Percentiles rank a stretch among this genome's conserved stretches.
Evolutionary conservation across 2,329 filamentous ascomycete genomes (phyloP).

Genomic region (Curvularia sp.): DNA sequence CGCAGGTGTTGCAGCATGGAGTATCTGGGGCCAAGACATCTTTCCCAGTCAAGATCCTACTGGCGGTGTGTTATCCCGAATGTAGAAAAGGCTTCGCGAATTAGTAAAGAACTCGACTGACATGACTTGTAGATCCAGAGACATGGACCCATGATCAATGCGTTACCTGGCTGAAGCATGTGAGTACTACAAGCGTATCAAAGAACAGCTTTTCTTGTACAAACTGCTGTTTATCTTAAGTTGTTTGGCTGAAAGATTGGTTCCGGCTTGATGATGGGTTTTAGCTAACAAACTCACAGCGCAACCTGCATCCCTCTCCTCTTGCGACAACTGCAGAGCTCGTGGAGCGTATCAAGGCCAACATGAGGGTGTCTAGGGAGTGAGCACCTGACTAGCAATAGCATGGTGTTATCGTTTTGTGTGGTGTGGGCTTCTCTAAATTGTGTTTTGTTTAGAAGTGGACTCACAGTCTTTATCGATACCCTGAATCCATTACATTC

Average conservation of each 20-base stretch:
- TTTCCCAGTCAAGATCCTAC: constrained; percentile 84
- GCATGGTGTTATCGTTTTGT: neutral
- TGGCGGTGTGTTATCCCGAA: constrained; percentile 63
- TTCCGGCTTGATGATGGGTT: neutral
- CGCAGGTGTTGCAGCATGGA: constrained; percentile 80
- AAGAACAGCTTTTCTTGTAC: neutral
- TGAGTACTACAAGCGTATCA: constrained; percentile 58
- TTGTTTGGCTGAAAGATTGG: neutral
- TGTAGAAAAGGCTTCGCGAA: neutral
- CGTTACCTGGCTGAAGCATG: constrained; percentile 78
- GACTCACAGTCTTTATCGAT: neutral
- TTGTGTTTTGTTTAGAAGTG: neutral
- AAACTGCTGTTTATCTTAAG: neutral
- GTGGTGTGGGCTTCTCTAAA: neutral
- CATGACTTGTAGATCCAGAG: constrained; percentile 60
- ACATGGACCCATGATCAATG: constrained; percentile 83
- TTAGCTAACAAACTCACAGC: constrained; percentile 52
- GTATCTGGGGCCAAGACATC: constrained; percentile 84
- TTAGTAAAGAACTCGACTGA: neutral
- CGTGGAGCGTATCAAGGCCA: constrained; percentile 72
- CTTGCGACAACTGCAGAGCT: constrained; percentile 69
- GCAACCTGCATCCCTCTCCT: constrained; percentile 66
- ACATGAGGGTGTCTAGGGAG: constrained; percentile 60
- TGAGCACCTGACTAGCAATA: constrained; percentile 12
- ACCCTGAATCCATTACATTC: neutral